Percentiles rank a stretch among this genome's conserved stretches.
Conservation (phyloP, 2,329 filamentous ascomycete genomes). For the Beauveria brongniartii region DNA sequence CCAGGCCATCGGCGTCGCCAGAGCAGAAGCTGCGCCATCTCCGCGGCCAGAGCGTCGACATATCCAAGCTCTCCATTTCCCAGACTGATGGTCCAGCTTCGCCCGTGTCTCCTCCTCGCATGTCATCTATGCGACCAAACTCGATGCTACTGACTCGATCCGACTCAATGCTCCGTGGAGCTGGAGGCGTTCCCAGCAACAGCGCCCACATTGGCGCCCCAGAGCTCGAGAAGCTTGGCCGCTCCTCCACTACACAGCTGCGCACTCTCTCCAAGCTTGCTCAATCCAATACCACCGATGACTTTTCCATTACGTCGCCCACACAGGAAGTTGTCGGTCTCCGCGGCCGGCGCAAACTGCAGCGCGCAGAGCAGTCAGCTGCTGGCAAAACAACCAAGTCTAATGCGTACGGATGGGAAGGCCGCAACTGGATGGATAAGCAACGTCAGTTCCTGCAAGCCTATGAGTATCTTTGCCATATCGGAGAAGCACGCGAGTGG, state of each 20-base stretch:
- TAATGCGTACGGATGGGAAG: constrained; percentile 62
- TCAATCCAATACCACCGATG: constrained; percentile 64
- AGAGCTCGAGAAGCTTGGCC: constrained; percentile 74
- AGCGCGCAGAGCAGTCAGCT: constrained; percentile 55
- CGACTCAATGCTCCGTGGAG: constrained; percentile 39
- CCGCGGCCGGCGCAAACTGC: constrained; percentile 73
- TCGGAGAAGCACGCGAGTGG: constrained; percentile 98
- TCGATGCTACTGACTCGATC: constrained; percentile 54
- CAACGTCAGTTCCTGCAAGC: constrained; percentile 93
- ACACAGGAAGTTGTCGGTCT: constrained; percentile 83
- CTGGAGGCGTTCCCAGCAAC: constrained; percentile 26
- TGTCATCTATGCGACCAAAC: constrained; percentile 42
- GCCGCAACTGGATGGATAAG: constrained; percentile 97
- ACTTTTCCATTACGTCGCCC: constrained; percentile 69
- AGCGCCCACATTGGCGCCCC: constrained; percentile 49
- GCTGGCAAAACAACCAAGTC: constrained; percentile 38
- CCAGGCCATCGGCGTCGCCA: constrained; percentile 29
- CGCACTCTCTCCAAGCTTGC: constrained; percentile 79
- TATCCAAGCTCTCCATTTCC: constrained; percentile 44
- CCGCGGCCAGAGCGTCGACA: constrained; percentile 58
- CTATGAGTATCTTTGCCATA: constrained; percentile 97
- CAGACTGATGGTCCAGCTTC: constrained; percentile 34
- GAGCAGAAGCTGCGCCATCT: constrained; percentile 19
- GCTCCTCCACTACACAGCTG: constrained; percentile 83
- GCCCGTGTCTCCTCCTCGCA: constrained; percentile 35